These are phyloP conservation scores for Pneumocystis murina DNA, from an alignment of 1,139 yeast genomes.

Conservation along the genomic window DNA sequence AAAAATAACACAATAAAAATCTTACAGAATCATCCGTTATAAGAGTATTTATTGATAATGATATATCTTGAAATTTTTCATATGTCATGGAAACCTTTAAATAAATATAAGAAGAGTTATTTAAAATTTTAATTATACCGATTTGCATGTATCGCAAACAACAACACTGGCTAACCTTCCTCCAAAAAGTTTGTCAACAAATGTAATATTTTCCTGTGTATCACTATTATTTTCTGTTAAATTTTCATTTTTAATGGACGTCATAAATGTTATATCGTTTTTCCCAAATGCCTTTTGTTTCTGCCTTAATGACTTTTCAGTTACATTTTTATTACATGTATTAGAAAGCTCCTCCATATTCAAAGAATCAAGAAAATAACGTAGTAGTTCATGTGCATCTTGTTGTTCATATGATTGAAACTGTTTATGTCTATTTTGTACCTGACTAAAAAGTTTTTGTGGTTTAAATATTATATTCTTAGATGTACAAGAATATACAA, in stretches of 20 bases:
- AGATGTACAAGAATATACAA: slow-evolving; percentile 5
- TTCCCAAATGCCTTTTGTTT: slow-evolving; percentile 1
- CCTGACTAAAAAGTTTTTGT: slow-evolving; percentile 5
- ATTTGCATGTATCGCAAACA: slow-evolving; percentile 11
- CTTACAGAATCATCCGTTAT: background rate
- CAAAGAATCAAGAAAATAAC: slow-evolving; percentile 9
- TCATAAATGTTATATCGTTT: background rate
- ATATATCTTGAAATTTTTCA: slow-evolving; percentile 12
- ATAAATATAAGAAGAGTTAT: background rate
- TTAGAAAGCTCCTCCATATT: slow-evolving; percentile 1
- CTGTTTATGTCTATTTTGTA: slow-evolving; percentile 7
- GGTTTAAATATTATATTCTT: slow-evolving; percentile 9
- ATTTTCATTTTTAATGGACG: background rate
- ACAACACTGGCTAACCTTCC: slow-evolving; percentile 13
- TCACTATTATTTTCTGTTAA: background rate
- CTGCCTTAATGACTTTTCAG: slow-evolving; percentile 4
- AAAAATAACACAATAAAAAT: background rate
- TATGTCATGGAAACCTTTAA: slow-evolving; percentile 7
- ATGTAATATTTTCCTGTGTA: background rate
- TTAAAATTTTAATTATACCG: background rate
- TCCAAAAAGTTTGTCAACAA: slow-evolving; percentile 7
- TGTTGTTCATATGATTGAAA: slow-evolving; percentile 10
- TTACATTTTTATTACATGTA: slow-evolving; percentile 2
- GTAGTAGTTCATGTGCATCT: slow-evolving; percentile 13
- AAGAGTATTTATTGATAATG: slow-evolving; percentile 8